A percentile compares a stretch with the other conserved stretches of the same genome.
Conservation (phyloP, 164 flowering plant genomes). For the Vitis rotundifolia region DNA sequence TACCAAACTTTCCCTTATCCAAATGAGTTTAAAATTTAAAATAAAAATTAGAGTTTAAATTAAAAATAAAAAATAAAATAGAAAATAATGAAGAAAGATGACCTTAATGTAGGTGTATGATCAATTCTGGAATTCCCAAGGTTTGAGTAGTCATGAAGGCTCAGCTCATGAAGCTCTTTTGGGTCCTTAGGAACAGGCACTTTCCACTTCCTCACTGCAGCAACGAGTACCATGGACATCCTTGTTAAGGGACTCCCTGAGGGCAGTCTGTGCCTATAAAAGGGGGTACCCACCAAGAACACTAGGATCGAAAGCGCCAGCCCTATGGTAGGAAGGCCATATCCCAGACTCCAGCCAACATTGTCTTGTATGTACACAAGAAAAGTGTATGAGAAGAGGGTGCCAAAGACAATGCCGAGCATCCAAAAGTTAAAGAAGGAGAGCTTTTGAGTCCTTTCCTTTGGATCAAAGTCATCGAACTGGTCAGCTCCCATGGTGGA, state of each 20-base stretch:
- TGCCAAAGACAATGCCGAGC: conserved; percentile 57
- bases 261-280: conserved; percentile 53
- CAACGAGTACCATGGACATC: conserved; percentile 48
- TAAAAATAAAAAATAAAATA: too few species aligned
- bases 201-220: conserved; percentile 45
- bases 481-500: conserved; percentile 75
- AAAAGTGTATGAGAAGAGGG: conserved; percentile 54
- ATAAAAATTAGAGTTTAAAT: too few species aligned
- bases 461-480: conserved; percentile 60
- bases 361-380: conserved; percentile 63
- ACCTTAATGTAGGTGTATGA: conserved; percentile 54
- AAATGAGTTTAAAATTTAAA: too few species aligned
- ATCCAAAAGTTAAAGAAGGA: conserved; percentile 76
- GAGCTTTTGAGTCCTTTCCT: conserved; percentile 50
- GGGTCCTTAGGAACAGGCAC: conserved; percentile 37
- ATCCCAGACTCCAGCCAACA: conserved; percentile 52
- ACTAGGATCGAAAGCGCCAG: conserved; percentile 35
- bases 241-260: conserved; percentile 57
- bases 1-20: too few species aligned
- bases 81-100: conserved; percentile 3
- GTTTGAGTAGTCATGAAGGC: conserved; percentile 36
- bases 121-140: conserved; percentile 37
- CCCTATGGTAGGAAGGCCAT: conserved; percentile 49
- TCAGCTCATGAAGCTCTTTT: conserved; percentile 53
- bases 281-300: conserved; percentile 46